Percentiles rank a stretch among this genome's conserved stretches.
Conservation (phyloP, 441 rosid genomes). For the Cnidoscolus chayamansa region DNA sequence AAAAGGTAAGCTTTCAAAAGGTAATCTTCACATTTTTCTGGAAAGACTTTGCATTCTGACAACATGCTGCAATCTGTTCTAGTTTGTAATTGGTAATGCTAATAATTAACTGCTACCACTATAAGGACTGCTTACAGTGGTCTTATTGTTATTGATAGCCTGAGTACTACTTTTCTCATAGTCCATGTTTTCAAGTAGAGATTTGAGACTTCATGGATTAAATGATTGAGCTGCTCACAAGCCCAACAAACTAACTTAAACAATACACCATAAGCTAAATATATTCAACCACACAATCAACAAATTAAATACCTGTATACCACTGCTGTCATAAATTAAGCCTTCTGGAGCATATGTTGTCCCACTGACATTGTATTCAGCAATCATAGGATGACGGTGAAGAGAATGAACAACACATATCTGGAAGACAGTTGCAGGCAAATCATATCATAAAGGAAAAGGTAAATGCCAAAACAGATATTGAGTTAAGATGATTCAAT, state of each 20-base stretch:
- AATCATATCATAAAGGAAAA: slow-evolving; percentile 14
- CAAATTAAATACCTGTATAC: slow-evolving; percentile 54
- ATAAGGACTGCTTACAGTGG: background rate
- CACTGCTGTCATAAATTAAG: slow-evolving; percentile 60
- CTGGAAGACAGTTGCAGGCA: slow-evolving; percentile 39
- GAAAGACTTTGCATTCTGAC: background rate
- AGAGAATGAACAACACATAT: slow-evolving; percentile 79
- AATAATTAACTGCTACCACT: background rate
- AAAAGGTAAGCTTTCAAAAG: background rate
- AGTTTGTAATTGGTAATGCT: background rate
- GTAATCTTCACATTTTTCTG: background rate
- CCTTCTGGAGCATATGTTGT: slow-evolving; percentile 99
- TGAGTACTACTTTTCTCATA: background rate
- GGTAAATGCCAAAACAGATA: background rate
- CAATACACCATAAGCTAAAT: background rate
- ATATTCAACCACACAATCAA: background rate
- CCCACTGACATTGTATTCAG: slow-evolving; percentile 83
- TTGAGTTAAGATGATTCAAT: background rate
- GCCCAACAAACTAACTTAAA: background rate
- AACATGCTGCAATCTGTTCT: background rate
- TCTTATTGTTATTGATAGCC: background rate
- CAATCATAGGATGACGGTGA: slow-evolving; percentile 55
- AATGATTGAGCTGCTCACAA: background rate
- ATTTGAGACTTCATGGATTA: background rate
- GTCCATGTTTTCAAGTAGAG: background rate